Evolutionary conservation across 495 filamentous ascomycete genomes (phyloP).

Genomic region (Annulohypoxylon moriforme): DNA sequence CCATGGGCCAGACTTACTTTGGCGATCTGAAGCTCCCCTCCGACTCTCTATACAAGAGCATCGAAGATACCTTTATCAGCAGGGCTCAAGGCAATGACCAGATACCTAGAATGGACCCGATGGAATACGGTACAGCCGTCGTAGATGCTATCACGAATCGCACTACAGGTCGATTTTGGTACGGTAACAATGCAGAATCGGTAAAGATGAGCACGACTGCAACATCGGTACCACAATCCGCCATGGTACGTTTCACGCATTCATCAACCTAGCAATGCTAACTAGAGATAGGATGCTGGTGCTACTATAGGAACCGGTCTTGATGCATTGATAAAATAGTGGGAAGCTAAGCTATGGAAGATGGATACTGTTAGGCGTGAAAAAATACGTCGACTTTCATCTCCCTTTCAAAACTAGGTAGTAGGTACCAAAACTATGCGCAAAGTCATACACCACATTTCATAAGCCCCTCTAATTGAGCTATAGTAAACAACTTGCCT

Average conservation of each 20-base stretch:
- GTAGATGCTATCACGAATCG: constrained; percentile 18
- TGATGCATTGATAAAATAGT: not conserved
- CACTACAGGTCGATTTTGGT: constrained; percentile 27
- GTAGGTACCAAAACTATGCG: no score
- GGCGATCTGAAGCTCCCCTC: constrained; percentile 29
- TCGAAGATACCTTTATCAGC: constrained; percentile 12
- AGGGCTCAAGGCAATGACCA: constrained; percentile 29
- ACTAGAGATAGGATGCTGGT: constrained; percentile 23
- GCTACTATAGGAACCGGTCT: constrained; percentile 10
- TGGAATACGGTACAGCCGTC: constrained; percentile 25
- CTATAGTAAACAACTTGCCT: no score
- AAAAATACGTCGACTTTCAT: no score
- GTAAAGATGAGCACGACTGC: constrained; percentile 31
- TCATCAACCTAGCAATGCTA: constrained; percentile 5
- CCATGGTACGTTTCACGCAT: constrained; percentile 20
- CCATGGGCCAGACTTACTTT: constrained; percentile 34
- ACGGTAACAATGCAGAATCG: constrained; percentile 10
- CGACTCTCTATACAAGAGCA: constrained; percentile 35
- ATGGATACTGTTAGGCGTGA: no score
- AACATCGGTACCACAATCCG: constrained; percentile 26
- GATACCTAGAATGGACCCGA: constrained; percentile 20
- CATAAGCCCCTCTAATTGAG: no score
- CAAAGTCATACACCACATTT: no score
- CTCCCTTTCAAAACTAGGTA: no score
- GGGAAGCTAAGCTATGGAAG: no score